Base-by-base conservation (phyloP, 1,284 basidiomycete genomes). In the Chondrostereum purpureum region DNA sequence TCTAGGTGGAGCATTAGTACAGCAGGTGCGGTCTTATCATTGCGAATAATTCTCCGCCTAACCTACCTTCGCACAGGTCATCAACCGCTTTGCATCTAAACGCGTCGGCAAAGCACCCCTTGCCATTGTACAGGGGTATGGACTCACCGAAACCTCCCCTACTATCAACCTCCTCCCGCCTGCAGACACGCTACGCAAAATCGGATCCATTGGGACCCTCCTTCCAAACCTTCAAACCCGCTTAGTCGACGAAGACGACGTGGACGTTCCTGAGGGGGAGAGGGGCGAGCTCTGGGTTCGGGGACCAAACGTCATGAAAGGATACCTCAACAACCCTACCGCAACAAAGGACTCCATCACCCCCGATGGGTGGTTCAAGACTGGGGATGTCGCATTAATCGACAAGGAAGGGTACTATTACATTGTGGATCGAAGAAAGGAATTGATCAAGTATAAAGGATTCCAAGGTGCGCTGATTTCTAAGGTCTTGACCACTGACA, bases 361-460 rank as follows among this genome's bases (percentile, higher is more conserved):
- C 0, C 58, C 66, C 1, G 81, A 87, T 49, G 74, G 77, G 2
- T 93, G 86, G 86, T 86, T 90, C 71, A 88, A 86, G 69, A 92
- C 88, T 0, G 89, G 89, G 1, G 89, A 92, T 60, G 75, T 91
- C 38, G 80, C 73, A 0, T 61, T 74, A 10, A 61, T 74, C 5
- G 83, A 88, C 52, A 52, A 61, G 2, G 78, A 88, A 1, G 88
- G 87, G 0, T 81, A 66, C 51, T 81, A 75, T 53, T 73, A 66
- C 39, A 78, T 87, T 42, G 77, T 87, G 1, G 84, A 88, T 55
- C 62, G 85, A 36, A 72, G 78, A 52, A 92, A 92, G 55, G 89
- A 92, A 58, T 64, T 92, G 23, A 88, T 92, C 67, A 91, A 92
- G 61, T 91, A 91, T 63, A 86, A 85, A 68, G 82, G 70, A 27